Evolutionary conservation across 2,329 filamentous ascomycete genomes (phyloP).

Genomic region (Aspergillus sp.): DNA sequence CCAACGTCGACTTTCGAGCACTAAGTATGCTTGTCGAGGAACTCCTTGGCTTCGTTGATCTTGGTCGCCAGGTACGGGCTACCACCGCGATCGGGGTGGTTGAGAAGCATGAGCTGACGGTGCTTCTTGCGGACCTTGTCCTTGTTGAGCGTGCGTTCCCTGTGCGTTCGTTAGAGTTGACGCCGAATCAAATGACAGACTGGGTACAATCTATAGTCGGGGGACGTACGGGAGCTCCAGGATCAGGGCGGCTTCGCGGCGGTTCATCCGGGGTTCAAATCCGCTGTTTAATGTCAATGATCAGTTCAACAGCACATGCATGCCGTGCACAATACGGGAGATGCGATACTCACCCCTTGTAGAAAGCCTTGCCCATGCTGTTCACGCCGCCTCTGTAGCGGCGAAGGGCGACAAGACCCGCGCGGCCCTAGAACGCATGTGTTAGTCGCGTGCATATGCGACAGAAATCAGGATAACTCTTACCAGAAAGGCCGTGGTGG

Average conservation of each 20-base stretch:
- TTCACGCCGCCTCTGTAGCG: conserved; percentile 69
- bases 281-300: conserved; percentile 48
- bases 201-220: too few relatives aligned
- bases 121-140: conserved; percentile 96
- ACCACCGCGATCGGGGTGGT: conserved; percentile 95
- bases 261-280: conserved; percentile 95
- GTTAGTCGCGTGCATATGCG: too few relatives aligned
- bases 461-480: conserved; percentile 5
- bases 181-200: neutral
- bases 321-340: neutral
- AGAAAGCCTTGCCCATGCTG: conserved; percentile 84
- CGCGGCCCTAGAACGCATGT: conserved; percentile 80
- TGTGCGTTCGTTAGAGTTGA: conserved; percentile 38
- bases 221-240: conserved; percentile 85
- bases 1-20: too few relatives aligned
- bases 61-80: conserved; percentile 97
- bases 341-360: conserved; percentile 66
- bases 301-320: neutral
- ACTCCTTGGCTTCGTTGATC: conserved; percentile 97
- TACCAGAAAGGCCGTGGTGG: conserved; percentile 75
- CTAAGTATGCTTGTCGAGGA: conserved; percentile 75
- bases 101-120: conserved; percentile 91
- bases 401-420: conserved; percentile 84
- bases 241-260: conserved; percentile 86
- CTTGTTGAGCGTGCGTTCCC: conserved; percentile 82